Evolutionary conservation across 306 rosid species (phyloP).

Genomic region (Aeschynomene evenia): DNA sequence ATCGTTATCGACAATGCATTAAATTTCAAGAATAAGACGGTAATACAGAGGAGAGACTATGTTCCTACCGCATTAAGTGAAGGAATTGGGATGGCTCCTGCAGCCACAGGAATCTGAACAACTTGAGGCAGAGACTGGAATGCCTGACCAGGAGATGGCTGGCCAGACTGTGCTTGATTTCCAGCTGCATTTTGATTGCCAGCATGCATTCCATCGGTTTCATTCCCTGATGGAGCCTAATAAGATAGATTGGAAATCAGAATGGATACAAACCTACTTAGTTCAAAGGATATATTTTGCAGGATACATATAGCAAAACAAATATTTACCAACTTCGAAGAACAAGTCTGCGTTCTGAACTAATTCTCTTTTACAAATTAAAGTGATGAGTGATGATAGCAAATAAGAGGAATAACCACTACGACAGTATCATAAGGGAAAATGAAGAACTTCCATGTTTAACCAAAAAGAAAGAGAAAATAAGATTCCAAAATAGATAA

Average conservation of each 20-base stretch:
- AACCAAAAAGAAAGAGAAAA: not conserved
- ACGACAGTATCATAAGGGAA: not conserved
- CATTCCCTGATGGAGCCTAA: conserved; percentile 64
- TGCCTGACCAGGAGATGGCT: conserved; percentile 58
- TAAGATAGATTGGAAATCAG: conserved; percentile 41
- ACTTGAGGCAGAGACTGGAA: conserved; percentile 68
- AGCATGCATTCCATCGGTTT: conserved; percentile 39
- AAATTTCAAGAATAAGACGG: not conserved
- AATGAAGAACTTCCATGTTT: not conserved
- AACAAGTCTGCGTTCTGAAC: conserved; percentile 12
- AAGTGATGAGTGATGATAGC: conserved; percentile 5
- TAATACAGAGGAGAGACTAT: conserved; percentile 12
- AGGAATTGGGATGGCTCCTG: conserved; percentile 70
- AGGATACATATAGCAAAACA: conserved; percentile 10
- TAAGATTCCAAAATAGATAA: not conserved
- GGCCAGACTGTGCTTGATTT: conserved; percentile 68
- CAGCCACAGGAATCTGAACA: conserved; percentile 65
- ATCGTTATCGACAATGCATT: conserved; percentile 13
- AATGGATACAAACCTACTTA: conserved; percentile 15
- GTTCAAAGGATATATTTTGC: conserved; percentile 19
- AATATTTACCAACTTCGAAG: not conserved
- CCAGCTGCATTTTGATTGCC: conserved; percentile 53
- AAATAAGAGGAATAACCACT: conserved; percentile 11
- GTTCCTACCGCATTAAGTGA: conserved; percentile 60
- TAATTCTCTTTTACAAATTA: conserved; percentile 14